Base-by-base conservation (phyloP, 2,329 filamentous ascomycete genomes). In the Helotiales sp. region DNA sequence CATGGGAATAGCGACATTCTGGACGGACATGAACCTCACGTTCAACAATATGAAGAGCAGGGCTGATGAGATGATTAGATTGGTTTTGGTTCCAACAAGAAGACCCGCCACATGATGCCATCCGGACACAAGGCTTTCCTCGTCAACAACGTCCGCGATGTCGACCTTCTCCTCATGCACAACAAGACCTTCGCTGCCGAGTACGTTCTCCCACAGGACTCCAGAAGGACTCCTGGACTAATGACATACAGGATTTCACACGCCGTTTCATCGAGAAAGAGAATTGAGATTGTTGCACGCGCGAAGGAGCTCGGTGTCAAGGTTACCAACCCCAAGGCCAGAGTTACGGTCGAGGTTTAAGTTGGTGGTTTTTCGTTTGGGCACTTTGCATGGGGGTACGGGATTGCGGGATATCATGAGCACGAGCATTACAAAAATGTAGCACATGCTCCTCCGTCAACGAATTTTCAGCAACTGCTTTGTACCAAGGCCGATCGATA, bases 81-180 rank as follows among this genome's bases (percentile, higher is more conserved):
- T 82, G 96, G 96, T 80, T 99, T 94, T 83, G 94, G 96, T 78
- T 96, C 92, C 86, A 98, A 98, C 93, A 97, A 93, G 90, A 98
- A 98, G 90, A 99, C 96, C 82, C 91, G 93, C 81, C 95, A 96
- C 89, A 91, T 98, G 91, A 97, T 93, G 88, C 96, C 96, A 82
- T 97, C 93, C 79, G 96, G 96, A 86, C 95, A 98, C 92, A 98
- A 97, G 91, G 93, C 95, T 75, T 99, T 99, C 92, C 90, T 98
- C 81, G 96, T 99, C 86, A 93, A 91, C 91, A 99, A 99, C 89
- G 84, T 89, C 84, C 89, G 91, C 82, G 96, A 99, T 78, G 91
- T 99, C 80, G 95, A 99, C 84, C 91, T 99, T 73, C 91, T 99
- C 80, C 88, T 99, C 79, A 99, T 99, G 96, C 96, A 99, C 92